Base-by-base conservation (phyloP, 306 rosid species). In the Dryas alaskensis region DNA sequence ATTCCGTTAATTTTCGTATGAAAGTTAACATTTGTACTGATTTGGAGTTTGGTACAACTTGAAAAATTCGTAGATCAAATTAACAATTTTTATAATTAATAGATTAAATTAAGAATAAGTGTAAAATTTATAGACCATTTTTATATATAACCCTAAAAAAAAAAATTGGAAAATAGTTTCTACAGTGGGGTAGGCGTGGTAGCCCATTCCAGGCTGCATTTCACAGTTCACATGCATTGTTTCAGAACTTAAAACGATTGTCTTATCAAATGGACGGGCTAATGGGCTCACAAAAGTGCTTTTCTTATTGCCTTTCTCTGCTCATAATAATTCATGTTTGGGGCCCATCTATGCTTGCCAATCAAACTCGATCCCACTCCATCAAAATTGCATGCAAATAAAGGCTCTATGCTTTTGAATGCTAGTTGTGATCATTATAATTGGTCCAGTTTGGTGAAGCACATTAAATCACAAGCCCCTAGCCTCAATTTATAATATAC, bases 141-240 rank as follows among this genome's bases (percentile, higher is more conserved):
- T 19, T 19, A 19, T 19, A 22, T 22, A 22, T 22, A 22, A 22
- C 22, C 22, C 22, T 0, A 22, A 22, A 22, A 22, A 22, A 22
- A 22, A 22, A 49, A 7, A 10, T 48, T 37, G 0, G 3, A 9
- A 14, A 40, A 16, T 11, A 17, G 3, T 61, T 22, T 22, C 2
- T 10, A 14, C 1, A 0, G 76, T 45, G 67, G 76, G 76, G 67
- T 27, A 44, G 39, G 46, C 45, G 10, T 17, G 10, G 31, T 2
- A 71, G 53, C 3, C 16, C 45, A 57, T 71, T 57, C 75, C 45
- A 44, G n/a, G 9, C 17, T 46, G 55, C 14, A 17, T 40, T 9
- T 51, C 67, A 72, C 14, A 17, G 10, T 9, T 51, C 67, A 72
- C 76, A 59, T 72, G 76, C 46, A 4, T 31, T 72, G 67, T 72